Percentiles rank a stretch among this genome's conserved stretches.
These are phyloP conservation scores for Lachancea mirantina DNA, from an alignment of 805 yeast species.

Conservation along the genomic window DNA sequence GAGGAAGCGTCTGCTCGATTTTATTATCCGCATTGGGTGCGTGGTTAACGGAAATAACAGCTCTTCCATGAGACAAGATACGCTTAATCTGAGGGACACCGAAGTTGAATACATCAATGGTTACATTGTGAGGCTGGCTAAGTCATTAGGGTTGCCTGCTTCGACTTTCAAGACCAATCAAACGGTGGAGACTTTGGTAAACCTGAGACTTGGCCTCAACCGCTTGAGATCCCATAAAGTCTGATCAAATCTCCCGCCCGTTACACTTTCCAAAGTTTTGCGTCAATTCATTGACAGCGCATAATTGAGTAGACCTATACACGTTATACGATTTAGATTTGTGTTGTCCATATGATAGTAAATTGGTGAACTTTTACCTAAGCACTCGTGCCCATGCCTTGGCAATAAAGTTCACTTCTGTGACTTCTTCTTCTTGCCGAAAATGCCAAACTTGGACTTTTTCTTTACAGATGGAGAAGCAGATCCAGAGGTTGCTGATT, in stretches of 20 bases:
- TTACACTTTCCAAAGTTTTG: too few relatives aligned
- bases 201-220: slow-evolving; percentile 28
- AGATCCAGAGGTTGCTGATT: slow-evolving; percentile 2
- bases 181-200: slow-evolving; percentile 31
- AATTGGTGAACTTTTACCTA: too few relatives aligned
- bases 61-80: slow-evolving; percentile 51
- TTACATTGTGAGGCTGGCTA: slow-evolving; percentile 53
- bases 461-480: slow-evolving; percentile 13
- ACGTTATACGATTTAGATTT: too few relatives aligned
- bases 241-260: too few relatives aligned
- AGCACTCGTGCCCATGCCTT: not conserved
- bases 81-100: slow-evolving; percentile 43
- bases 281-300: too few relatives aligned
- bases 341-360: too few relatives aligned
- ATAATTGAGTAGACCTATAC: too few relatives aligned
- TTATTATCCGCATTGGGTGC: slow-evolving; percentile 37
- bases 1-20: slow-evolving; percentile 29
- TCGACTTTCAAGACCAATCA: slow-evolving; percentile 26
- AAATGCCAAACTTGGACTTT: slow-evolving; percentile 26
- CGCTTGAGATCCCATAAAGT: too few relatives aligned
- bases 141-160: slow-evolving; percentile 32
- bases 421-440: slow-evolving; percentile 23
- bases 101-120: slow-evolving; percentile 87
- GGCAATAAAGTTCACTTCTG: slow-evolving; percentile 11
- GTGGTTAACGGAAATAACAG: slow-evolving; percentile 48